Percentiles rank a stretch among this genome's conserved stretches.
These are phyloP conservation scores for Phlebiopsis gigantea DNA, from an alignment of 768 basidiomycete species.

Conservation along the genomic window DNA sequence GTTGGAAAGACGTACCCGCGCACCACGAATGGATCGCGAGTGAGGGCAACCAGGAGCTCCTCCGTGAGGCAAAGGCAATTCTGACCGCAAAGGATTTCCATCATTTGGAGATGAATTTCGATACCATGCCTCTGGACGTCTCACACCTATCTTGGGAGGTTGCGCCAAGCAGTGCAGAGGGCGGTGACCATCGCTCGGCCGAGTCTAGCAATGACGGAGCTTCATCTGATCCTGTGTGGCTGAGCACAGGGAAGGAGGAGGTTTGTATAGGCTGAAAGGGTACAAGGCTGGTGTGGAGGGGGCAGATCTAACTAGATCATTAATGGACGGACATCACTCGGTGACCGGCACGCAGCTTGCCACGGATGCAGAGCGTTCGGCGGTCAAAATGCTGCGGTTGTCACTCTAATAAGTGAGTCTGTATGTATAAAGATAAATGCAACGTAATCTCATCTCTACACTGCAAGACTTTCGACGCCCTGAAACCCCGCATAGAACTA, in stretches of 20 bases:
- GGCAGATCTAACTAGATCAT: background rate
- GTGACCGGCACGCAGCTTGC: background rate
- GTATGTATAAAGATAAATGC: too few species aligned
- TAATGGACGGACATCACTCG: background rate
- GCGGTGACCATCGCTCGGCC: background rate
- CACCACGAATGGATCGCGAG: constrained; percentile 40
- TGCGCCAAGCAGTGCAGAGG: background rate
- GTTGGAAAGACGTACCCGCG: constrained; percentile 37
- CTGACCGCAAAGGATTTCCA: constrained; percentile 31
- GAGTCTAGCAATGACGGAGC: background rate
- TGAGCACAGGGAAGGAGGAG: background rate
- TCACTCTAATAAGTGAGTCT: background rate
- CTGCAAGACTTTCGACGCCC: too few species aligned
- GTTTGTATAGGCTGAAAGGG: constrained; percentile 1
- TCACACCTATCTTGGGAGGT: constrained; percentile 12
- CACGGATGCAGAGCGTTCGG: background rate
- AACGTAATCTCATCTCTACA: too few species aligned
- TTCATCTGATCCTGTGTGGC: background rate
- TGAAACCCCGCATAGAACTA: background rate
- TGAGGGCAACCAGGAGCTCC: constrained; percentile 33
- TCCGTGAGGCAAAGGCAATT: constrained; percentile 26
- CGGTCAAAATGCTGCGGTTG: background rate
- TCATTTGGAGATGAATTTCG: constrained; percentile 37
- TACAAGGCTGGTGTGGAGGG: background rate
- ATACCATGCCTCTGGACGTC: constrained; percentile 18